Evolutionary conservation across 164 flowering plant genomes (phyloP).

Genomic region (grape (Vitis vinifera)): ASM3070453v1 NC_081819.1:20891501-20892000

Average conservation of each 20-base stretch:
- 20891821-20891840: constrained; percentile 48
- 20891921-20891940: constrained; percentile 38
- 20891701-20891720: constrained; percentile 26
- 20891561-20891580: too few species aligned
- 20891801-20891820: constrained; percentile 58
- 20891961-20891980: not conserved
- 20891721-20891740: constrained; percentile 33
- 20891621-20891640: constrained; percentile 35
- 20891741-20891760: constrained; percentile 48
- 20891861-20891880: constrained; percentile 82
- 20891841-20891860: constrained; percentile 43
- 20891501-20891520: too few species aligned
- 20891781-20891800: constrained; percentile 65
- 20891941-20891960: constrained; percentile 50
- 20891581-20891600: too few species aligned
- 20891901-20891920: constrained; percentile 49
- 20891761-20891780: constrained; percentile 43
- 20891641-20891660: constrained; percentile 42
- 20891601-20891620: not conserved
- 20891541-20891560: too few species aligned
- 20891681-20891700: constrained; percentile 46
- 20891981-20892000: too few species aligned
- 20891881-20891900: constrained; percentile 58
- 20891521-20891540: too few species aligned
- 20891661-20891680: constrained; percentile 40